Percentiles rank a stretch among this genome's conserved stretches.
phyloP scores from a whole-genome alignment of 2,329 filamentous ascomycete species.

The Xylaria polymorpha region DNA sequence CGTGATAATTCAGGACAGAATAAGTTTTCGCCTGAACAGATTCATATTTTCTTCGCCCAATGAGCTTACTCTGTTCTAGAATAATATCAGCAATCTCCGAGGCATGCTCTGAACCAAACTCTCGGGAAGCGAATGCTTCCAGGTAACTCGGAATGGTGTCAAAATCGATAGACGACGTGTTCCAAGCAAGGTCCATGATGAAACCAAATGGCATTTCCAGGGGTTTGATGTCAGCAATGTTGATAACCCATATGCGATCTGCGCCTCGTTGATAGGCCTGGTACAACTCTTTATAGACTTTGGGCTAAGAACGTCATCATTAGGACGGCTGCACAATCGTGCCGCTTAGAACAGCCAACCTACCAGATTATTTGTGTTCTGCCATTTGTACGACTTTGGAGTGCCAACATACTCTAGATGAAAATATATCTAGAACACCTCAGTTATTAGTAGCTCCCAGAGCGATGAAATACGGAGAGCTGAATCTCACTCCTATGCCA shows the following conservation, averaged over 20 bases:
- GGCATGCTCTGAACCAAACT: slow-evolving; percentile 61
- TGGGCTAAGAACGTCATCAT: slow-evolving; percentile 25
- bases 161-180: slow-evolving; percentile 60
- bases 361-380: slow-evolving; percentile 72
- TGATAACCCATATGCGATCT: slow-evolving; percentile 73
- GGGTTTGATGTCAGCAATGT: slow-evolving; percentile 74
- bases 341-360: slow-evolving; percentile 51
- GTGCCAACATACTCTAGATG: slow-evolving; percentile 65
- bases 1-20: slow-evolving; percentile 68
- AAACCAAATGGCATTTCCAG: slow-evolving; percentile 51
- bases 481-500: slow-evolving; percentile 66
- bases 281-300: slow-evolving; percentile 60
- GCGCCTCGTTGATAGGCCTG: slow-evolving; percentile 69
- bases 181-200: slow-evolving; percentile 60
- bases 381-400: slow-evolving; percentile 66
- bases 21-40: slow-evolving; percentile 67
- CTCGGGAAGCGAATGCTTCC: slow-evolving; percentile 58
- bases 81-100: slow-evolving; percentile 61
- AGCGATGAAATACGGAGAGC: not conserved
- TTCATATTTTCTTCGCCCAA: slow-evolving; percentile 69
- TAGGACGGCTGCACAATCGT: not conserved
- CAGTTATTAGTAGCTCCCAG: not conserved
- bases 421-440: slow-evolving; percentile 60
- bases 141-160: slow-evolving; percentile 57
- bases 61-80: slow-evolving; percentile 62